These are phyloP conservation scores for Dalbergia cultrata DNA, from an alignment of 306 rosid species.

Conservation along the genomic window DNA sequence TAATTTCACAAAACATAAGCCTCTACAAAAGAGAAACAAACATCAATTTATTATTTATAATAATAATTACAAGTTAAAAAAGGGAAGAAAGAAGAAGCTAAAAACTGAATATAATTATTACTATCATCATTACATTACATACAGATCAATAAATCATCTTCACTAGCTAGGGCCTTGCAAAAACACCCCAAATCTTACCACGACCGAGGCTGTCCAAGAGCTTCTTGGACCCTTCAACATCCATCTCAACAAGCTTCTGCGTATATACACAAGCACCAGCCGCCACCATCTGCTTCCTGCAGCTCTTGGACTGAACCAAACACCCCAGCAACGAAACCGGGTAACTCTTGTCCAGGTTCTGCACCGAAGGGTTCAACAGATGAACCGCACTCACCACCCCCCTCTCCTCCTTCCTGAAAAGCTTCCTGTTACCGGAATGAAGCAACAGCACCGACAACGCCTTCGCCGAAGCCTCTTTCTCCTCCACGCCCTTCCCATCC, in stretches of 20 bases:
- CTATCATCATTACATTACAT: conserved; percentile 26
- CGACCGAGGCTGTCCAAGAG: conserved; percentile 83
- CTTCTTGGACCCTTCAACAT: conserved; percentile 85
- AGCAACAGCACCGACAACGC: conserved; percentile 69
- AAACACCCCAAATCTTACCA: conserved; percentile 93
- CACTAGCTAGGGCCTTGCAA: conserved; percentile 66
- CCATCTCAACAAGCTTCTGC: conserved; percentile 79
- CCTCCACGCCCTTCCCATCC: conserved; percentile 93
- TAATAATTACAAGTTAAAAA: conserved; percentile 44
- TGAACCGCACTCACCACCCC: conserved; percentile 77
- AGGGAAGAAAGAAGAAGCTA: neutral
- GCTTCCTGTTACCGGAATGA: conserved; percentile 59
- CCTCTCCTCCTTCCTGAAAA: conserved; percentile 71
- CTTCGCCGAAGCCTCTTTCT: conserved; percentile 81
- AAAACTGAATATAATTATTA: conserved; percentile 44
- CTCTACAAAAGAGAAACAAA: conserved; percentile 46
- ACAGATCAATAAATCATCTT: conserved; percentile 48
- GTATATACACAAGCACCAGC: conserved; percentile 73
- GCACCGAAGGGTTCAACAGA: conserved; percentile 76
- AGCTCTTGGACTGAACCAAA: conserved; percentile 71
- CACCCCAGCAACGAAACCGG: conserved; percentile 77
- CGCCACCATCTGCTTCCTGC: conserved; percentile 83
- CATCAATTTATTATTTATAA: conserved; percentile 39
- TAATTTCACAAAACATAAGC: conserved; percentile 40
- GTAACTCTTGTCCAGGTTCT: conserved; percentile 71